Percentiles rank a stretch among this genome's conserved stretches.
phyloP scores from a whole-genome alignment of 139 green algal genomes.

The Dunaliella primolecta region DNA sequence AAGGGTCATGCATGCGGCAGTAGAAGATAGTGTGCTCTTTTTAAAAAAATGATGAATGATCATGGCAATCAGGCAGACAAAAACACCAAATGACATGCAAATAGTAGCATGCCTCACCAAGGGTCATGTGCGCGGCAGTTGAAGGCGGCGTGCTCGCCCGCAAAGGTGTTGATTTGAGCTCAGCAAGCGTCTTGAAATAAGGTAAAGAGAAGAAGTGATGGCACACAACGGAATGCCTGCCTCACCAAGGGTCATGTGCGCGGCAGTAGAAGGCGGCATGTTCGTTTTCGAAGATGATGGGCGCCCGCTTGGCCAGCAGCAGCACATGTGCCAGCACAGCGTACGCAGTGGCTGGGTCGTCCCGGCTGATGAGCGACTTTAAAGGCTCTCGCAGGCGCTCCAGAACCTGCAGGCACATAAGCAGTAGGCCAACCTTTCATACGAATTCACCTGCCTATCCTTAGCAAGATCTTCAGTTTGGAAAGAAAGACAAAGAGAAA shows the following conservation, averaged over 20 bases:
- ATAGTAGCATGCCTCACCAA: slow-evolving; percentile 41
- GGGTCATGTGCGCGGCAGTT: no score
- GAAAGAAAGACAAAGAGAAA: no score
- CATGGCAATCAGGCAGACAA: no score
- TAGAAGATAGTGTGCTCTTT: slow-evolving; percentile 86
- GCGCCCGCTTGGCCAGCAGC: slow-evolving; percentile 77
- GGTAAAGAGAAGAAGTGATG: no score
- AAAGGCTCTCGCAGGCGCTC: slow-evolving; percentile 90
- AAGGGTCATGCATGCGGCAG: slow-evolving; percentile 86
- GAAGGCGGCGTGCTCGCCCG: no score
- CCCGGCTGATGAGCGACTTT: slow-evolving; percentile 74
- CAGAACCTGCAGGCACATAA: slow-evolving; percentile 66
- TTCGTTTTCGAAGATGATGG: slow-evolving; percentile 70
- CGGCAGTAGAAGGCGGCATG: slow-evolving; percentile 90
- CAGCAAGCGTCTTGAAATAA: no score
- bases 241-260: slow-evolving; percentile 75
- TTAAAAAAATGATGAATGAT: no score
- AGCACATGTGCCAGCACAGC: slow-evolving; percentile 84
- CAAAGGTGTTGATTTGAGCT: slow-evolving; percentile 73
- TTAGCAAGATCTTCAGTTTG: no score
- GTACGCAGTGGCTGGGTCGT: slow-evolving; percentile 75
- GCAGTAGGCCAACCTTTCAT: no score
- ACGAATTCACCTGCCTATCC: no score
- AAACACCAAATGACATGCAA: no score
- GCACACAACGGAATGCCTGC: no score